A percentile compares a stretch with the other conserved stretches of the same genome.
Evolutionary conservation across 768 basidiomycete species (phyloP).

Genomic region (Coprinopsis strossmayeri): DNA sequence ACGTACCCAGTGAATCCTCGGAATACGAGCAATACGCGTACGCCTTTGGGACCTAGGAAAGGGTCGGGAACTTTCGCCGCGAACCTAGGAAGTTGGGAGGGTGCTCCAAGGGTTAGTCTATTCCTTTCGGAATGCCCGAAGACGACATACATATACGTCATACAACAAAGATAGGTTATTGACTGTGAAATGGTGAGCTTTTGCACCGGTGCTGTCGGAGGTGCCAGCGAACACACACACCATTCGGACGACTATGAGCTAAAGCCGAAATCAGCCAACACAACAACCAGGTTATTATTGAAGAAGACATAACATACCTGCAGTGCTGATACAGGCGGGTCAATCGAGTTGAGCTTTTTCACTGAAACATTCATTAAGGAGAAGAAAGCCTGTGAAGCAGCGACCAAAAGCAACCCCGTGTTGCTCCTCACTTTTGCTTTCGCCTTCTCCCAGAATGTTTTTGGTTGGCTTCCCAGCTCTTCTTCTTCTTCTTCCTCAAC

Average conservation of each 20-base stretch:
- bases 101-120: no score
- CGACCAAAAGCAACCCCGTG: constrained; percentile 16
- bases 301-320: constrained; percentile 18
- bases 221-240: not conserved
- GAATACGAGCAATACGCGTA: constrained; percentile 47
- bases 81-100: constrained; percentile 34
- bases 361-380: constrained; percentile 19
- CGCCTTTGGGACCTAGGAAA: constrained; percentile 61
- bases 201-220: not conserved
- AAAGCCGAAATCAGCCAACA: not conserved
- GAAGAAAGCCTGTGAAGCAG: constrained; percentile 17
- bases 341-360: constrained; percentile 19
- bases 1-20: constrained; percentile 62
- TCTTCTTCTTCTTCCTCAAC: not conserved
- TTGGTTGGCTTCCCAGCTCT: no score
- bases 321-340: constrained; percentile 18
- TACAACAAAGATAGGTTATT: constrained; percentile 13
- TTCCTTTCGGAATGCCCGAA: no score
- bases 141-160: constrained; percentile 14
- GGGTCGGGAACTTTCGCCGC: constrained; percentile 45
- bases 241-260: constrained; percentile 17
- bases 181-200: not conserved
- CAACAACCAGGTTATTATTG: no score
- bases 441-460: not conserved
- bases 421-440: constrained; percentile 7